Evolutionary conservation across 192 early-diverging fungal genomes (phyloP).

Genomic region (Coemansia sp.): DNA sequence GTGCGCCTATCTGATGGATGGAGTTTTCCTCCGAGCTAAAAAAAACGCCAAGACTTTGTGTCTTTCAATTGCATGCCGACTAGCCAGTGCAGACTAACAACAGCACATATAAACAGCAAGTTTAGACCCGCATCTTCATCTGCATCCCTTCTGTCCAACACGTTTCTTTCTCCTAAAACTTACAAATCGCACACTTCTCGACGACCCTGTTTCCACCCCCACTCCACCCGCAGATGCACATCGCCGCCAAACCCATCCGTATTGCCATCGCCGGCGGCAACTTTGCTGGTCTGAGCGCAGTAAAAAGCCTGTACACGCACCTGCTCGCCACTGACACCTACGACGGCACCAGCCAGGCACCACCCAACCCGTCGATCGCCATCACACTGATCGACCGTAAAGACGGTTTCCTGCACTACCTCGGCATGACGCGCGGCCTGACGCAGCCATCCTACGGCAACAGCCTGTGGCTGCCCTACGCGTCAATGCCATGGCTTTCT

Average conservation of each 20-base stretch:
- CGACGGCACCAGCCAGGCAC: constrained; percentile 38
- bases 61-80: too few species aligned
- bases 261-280: constrained; percentile 49
- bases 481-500: constrained; percentile 32
- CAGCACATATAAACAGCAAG: background rate
- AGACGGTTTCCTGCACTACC: constrained; percentile 42
- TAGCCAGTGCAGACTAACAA: too few species aligned
- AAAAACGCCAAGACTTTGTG: background rate
- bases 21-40: too few species aligned
- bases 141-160: background rate
- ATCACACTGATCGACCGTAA: constrained; percentile 43
- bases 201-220: background rate
- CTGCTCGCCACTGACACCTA: constrained; percentile 38
- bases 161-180: background rate
- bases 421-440: constrained; percentile 38
- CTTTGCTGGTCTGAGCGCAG: constrained; percentile 37
- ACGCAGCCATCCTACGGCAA: constrained; percentile 25
- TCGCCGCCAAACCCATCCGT: constrained; percentile 22
- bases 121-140: background rate
- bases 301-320: constrained; percentile 31
- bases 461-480: constrained; percentile 37
- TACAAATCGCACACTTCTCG: background rate
- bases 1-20: background rate
- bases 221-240: too few species aligned
- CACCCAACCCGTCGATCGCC: constrained; percentile 31